A percentile compares a stretch with the other conserved stretches of the same genome.
These are phyloP conservation scores for Logfia minima DNA, from an alignment of 129 eudicot species.

Conservation along the genomic window DNA sequence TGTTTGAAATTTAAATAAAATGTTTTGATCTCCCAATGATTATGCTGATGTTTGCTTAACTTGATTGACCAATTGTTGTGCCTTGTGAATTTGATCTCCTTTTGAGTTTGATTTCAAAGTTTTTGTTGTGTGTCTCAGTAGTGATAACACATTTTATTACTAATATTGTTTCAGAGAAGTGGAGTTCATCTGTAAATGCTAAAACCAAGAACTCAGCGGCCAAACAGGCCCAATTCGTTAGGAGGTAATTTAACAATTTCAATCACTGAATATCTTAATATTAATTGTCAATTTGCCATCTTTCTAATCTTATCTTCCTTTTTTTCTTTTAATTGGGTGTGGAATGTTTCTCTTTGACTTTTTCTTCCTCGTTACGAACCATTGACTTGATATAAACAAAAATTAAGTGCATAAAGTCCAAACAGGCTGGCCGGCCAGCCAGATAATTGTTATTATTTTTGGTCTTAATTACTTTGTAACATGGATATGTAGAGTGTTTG, in stretches of 20 bases:
- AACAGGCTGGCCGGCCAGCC: conserved; percentile 24
- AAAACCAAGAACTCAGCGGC: conserved; percentile 53
- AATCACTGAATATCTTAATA: not conserved
- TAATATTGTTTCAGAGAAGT: conserved; percentile 19
- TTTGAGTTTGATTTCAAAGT: not conserved
- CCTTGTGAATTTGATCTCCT: conserved; percentile 5
- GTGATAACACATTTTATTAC: conserved; percentile 5
- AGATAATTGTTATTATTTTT: not conserved
- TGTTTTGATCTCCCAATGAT: not conserved
- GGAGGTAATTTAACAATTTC: conserved; percentile 48
- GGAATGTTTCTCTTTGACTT: conserved; percentile 20
- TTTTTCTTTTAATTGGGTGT: not conserved
- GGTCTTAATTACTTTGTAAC: not conserved
- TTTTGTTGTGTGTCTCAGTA: not conserved
- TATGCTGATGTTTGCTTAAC: not conserved
- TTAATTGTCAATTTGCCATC: not conserved
- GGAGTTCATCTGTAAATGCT: conserved; percentile 47
- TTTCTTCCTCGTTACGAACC: not conserved
- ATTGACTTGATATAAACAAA: conserved; percentile 25
- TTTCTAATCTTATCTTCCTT: not conserved
- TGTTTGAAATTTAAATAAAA: not conserved
- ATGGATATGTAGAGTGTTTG: not conserved
- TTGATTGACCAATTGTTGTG: not conserved
- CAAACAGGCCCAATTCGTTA: conserved; percentile 61
- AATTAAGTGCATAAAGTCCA: conserved; percentile 15